These are phyloP conservation scores for Uronychia setigera DNA, from an alignment of 73 alveolate genomes.

Conservation along the genomic window DNA sequence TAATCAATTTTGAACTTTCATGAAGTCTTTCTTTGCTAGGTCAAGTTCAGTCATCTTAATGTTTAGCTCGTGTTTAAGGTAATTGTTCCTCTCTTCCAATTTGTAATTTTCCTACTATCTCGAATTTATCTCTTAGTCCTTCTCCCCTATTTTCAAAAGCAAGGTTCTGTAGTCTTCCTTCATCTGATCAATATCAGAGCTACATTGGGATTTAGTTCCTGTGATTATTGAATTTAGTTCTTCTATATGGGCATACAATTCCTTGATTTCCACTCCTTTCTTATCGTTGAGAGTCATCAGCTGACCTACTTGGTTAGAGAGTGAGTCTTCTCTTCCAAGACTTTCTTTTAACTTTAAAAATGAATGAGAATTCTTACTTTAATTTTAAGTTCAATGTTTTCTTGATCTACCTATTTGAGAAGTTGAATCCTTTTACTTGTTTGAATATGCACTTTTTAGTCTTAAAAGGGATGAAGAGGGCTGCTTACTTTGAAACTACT, in stretches of 20 bases:
- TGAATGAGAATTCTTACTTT: neutral
- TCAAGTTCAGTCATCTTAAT: neutral
- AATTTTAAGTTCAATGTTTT: neutral
- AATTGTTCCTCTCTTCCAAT: neutral
- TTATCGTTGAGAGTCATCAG: neutral
- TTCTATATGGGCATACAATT: neutral
- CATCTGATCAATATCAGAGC: neutral
- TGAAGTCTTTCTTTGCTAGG: neutral
- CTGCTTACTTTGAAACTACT: neutral
- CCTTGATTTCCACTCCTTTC: neutral
- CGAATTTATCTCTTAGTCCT: neutral
- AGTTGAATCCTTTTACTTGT: neutral
- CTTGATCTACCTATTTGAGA: neutral
- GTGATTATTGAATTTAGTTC: neutral
- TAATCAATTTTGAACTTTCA: neutral
- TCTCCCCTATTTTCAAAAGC: neutral
- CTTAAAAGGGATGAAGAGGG: neutral
- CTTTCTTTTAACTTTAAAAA: neutral
- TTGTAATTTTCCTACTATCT: neutral
- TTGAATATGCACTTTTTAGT: neutral
- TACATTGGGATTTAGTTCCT: neutral
- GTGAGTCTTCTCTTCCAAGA: neutral
- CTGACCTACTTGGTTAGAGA: neutral
- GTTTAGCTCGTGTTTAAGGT: neutral
- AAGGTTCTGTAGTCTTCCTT: neutral